Conservation (phyloP, 116 monocot genomes). For the Iris pallida region DNA sequence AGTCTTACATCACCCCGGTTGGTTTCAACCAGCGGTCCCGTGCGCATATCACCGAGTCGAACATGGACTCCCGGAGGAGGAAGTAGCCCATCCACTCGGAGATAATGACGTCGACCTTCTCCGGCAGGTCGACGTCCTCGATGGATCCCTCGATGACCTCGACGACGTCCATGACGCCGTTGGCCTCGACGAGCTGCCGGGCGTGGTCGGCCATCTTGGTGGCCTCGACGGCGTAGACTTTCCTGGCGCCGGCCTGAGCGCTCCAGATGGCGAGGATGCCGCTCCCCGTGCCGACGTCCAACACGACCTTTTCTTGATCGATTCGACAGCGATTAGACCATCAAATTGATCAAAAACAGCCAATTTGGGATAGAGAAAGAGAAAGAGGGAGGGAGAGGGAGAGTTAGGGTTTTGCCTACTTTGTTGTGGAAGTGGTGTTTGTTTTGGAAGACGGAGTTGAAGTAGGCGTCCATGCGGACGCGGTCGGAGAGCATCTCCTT, state of each 20-base stretch:
- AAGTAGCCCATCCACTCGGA: slow-evolving; percentile 99
- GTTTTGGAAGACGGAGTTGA: slow-evolving; percentile 77
- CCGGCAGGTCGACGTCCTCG: slow-evolving; percentile 75
- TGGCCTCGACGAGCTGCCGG: slow-evolving; percentile 56
- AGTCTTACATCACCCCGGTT: slow-evolving; percentile 78
- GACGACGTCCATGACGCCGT: slow-evolving; percentile 58
- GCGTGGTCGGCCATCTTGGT: slow-evolving; percentile 98
- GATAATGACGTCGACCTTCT: slow-evolving; percentile 99
- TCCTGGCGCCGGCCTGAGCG: slow-evolving; percentile 90
- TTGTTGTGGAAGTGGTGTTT: slow-evolving; percentile 75
- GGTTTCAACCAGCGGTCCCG: slow-evolving; percentile 89
- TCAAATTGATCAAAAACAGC: background rate
- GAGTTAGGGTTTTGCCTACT: slow-evolving; percentile 25
- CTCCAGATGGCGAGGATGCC: slow-evolving; percentile 96
- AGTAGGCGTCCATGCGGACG: slow-evolving; percentile 95
- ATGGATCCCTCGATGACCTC: slow-evolving; percentile 90
- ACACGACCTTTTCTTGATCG: slow-evolving; percentile 25
- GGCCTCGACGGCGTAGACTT: slow-evolving; percentile 94
- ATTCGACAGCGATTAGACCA: too few species aligned
- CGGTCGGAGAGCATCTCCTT: slow-evolving; percentile 99
- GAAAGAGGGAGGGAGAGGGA: background rate
- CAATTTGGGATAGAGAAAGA: background rate
- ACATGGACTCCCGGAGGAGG: slow-evolving; percentile 91
- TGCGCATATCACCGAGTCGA: slow-evolving; percentile 95
- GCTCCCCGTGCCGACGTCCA: slow-evolving; percentile 97